Conservation (phyloP, 2,329 filamentous ascomycete species). For the Aspergillus candidus region DNA sequence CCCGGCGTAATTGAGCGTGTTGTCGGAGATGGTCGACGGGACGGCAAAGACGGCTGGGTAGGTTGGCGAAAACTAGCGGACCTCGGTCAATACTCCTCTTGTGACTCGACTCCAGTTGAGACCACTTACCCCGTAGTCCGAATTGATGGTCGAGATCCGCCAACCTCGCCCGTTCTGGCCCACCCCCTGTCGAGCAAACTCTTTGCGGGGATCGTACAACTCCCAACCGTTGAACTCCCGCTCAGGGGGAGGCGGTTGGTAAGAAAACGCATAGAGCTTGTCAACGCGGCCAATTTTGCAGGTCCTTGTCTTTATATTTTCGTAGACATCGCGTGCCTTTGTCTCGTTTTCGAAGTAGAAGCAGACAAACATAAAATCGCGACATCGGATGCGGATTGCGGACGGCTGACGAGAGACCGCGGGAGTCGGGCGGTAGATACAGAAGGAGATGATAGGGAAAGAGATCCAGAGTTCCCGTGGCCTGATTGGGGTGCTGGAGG, state of each 20-base stretch:
- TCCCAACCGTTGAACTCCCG: slow-evolving; percentile 72
- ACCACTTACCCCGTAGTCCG: slow-evolving; percentile 61
- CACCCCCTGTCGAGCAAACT: slow-evolving; percentile 83
- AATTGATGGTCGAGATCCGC: slow-evolving; percentile 86
- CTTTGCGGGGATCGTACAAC: slow-evolving; percentile 75
- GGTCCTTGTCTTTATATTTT: slow-evolving; percentile 73
- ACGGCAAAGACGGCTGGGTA: slow-evolving; percentile 83
- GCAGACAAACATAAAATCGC: slow-evolving; percentile 89
- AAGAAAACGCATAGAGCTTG: slow-evolving; percentile 85
- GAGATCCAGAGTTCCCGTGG: slow-evolving; percentile 83
- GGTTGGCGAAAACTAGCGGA: slow-evolving; percentile 69
- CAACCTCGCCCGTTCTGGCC: slow-evolving; percentile 75
- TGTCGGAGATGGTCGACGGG: slow-evolving; percentile 88
- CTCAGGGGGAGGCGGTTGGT: slow-evolving; percentile 68
- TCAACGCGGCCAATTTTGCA: slow-evolving; percentile 79
- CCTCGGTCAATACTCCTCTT: slow-evolving; percentile 2
- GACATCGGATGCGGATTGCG: slow-evolving; percentile 78
- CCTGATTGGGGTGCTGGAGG: slow-evolving; percentile 38
- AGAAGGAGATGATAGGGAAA: slow-evolving; percentile 83
- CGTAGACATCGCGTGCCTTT: slow-evolving; percentile 76
- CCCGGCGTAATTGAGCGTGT: slow-evolving; percentile 87
- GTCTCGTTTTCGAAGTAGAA: slow-evolving; percentile 76
- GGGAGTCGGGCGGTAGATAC: slow-evolving; percentile 68
- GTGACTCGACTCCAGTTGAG: not conserved
- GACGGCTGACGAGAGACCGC: slow-evolving; percentile 64